phyloP scores from a whole-genome alignment of 2,329 filamentous ascomycete species.

The Alternaria sp. region DNA sequence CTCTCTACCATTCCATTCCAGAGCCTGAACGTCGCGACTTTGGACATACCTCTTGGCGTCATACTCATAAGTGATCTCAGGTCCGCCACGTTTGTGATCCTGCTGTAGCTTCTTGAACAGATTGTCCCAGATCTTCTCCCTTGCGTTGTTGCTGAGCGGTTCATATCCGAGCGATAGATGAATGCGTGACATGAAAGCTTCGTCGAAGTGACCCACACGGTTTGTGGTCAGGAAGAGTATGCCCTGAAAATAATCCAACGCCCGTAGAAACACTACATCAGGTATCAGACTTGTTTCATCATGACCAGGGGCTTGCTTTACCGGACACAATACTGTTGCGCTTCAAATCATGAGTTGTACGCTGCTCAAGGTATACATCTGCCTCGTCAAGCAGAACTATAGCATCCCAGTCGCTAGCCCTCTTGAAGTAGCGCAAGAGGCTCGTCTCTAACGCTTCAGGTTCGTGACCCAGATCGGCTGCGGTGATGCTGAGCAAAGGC shows the following conservation, averaged over 20 bases:
- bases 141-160: not conserved
- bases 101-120: not conserved
- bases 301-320: no score
- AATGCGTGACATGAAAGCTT: constrained; percentile 39
- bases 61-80: not conserved
- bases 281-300: constrained; percentile 11
- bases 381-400: constrained; percentile 65
- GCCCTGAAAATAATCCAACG: constrained; percentile 42
- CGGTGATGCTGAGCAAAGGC: no score
- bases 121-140: not conserved
- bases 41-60: not conserved
- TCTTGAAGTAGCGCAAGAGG: not conserved
- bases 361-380: constrained; percentile 67
- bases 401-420: not conserved
- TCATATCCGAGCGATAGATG: constrained; percentile 16
- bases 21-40: not conserved
- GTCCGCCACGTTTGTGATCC: not conserved
- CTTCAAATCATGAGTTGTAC: constrained; percentile 42
- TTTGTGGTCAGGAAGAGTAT: constrained; percentile 45
- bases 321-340: constrained; percentile 34
- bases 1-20: not conserved
- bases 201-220: constrained; percentile 39
- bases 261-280: constrained; percentile 42
- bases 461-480: no score
- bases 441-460: not conserved